Evolutionary conservation across 306 rosid genomes (phyloP).

Genomic region (Argentina anserina): DNA sequence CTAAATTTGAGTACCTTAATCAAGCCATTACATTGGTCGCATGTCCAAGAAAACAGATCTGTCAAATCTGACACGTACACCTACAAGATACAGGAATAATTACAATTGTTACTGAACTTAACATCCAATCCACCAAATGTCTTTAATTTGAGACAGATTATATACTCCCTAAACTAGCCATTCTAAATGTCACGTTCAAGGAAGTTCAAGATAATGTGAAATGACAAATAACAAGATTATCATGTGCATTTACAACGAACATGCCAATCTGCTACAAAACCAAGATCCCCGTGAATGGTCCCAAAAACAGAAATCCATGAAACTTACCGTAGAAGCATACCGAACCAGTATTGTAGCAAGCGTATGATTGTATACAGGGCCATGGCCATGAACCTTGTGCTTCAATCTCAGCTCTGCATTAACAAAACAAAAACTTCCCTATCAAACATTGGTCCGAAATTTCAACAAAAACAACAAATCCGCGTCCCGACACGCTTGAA

Average conservation of each 20-base stretch:
- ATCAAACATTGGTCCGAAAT: background rate
- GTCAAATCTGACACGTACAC: conserved; percentile 89
- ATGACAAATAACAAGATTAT: background rate
- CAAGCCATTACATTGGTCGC: conserved; percentile 67
- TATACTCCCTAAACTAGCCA: conserved; percentile 13
- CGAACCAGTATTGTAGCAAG: conserved; percentile 69
- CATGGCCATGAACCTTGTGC: conserved; percentile 14
- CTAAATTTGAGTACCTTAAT: conserved; percentile 60
- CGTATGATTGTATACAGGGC: conserved; percentile 56
- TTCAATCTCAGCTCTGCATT: conserved; percentile 47
- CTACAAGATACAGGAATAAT: conserved; percentile 43
- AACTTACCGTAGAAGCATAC: conserved; percentile 85
- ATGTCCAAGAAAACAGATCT: conserved; percentile 86
- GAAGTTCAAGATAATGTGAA: background rate
- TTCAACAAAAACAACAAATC: background rate
- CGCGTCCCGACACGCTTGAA: background rate
- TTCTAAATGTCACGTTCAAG: conserved; percentile 11
- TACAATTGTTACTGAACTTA: conserved; percentile 13
- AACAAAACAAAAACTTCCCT: conserved; percentile 9
- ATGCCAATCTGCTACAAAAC: background rate
- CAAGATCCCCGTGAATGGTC: background rate
- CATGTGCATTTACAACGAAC: background rate
- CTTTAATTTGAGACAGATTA: background rate
- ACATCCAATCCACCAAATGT: background rate
- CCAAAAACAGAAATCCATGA: background rate